Base-by-base conservation (phyloP, 2,329 filamentous ascomycete species). In the Phialocephala subalpina region DNA sequence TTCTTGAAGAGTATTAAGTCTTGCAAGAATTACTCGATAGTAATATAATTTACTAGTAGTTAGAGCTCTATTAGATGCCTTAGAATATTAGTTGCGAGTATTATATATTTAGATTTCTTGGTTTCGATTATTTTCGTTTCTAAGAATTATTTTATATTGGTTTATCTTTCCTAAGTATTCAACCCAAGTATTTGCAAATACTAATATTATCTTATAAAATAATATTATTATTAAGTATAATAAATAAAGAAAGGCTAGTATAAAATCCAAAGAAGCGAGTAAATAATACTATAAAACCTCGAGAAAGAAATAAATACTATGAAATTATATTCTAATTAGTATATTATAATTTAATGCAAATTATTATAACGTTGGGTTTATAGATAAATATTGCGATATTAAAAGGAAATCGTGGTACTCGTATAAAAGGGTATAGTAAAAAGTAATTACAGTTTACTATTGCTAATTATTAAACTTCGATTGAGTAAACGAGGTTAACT, bases 191-290 rank as follows among this genome's bases (percentile, higher is more conserved):
- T 95, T 91, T 58, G 91, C 86, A 70, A 96, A 97, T 0, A 86
- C 83, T 0, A 91, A 89, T 0, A 97, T 92, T 0, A 92, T 97
- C 73, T 97, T 94, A 65, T 93, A 91, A 0, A 97, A 78, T 0
- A 97, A 78, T 0, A 92, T 90, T 85, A 97, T 92, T 87, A 97
- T 96, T 2, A 90, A 91, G 69, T 97, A 97, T 0, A 93, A 90
- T 22, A 94, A 79, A 67, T 96, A 96, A 0, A 97, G 92, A 62
- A 97, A 97, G 0, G 89, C 88, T 0, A 97, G 80, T 93, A 97
- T 97, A 63, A 96, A 91, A 57, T 97, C 93, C 0, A 93, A 79
- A 16, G 92, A 94, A 0, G 83, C 84, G 0, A 94, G 95, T 0
- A 97, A 80, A 1, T 90, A 86, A 69, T 92, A 88, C 0, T 92